Base-by-base conservation (phyloP, 2,329 filamentous ascomycete species). In the Cladophialophora carrionii region DNA sequence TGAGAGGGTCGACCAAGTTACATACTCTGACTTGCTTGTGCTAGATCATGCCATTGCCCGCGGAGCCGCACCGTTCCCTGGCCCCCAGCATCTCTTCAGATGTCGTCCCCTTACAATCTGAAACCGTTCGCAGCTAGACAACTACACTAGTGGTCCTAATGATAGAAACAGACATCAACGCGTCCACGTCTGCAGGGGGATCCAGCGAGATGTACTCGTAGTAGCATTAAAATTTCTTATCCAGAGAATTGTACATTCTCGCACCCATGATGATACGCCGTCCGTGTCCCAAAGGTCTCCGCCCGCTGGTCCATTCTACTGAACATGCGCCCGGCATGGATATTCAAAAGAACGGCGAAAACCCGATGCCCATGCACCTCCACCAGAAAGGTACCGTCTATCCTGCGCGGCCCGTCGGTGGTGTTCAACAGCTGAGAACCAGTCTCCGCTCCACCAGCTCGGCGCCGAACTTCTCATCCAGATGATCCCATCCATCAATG, bases 21-120 rank as follows among this genome's bases (percentile, higher is more conserved):
- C 48, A 29, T 14, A 14, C 48, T 22, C 14, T 9, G 22, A 12
- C 3, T 8, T 51, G 48, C 14, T 3, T 5, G 24, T 57, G 8
- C 37, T 43, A 37, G 56, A 49, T 37, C 49, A 26, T 53, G 31
- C 56, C 56, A 58, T 49, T 53, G 46, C 46, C 57, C 57, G 57
- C 32, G 57, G 57, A 60, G 57, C 57, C 57, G 57, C 57, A 60
- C 57, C 57, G 57, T 26, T 60, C 48, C 48, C 34, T 53, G 57
- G 48, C 31, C 57, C 57, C 46, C 57, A 24, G 32, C 5, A 31
- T 9, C 41, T 34, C 31, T 24, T 41, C 56, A 37, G 14, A 49
- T 49, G 14, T 58, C 10, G 12, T 49, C 4, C 12, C 29, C 24
- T 20, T 20, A 24, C 2, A 14, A 46, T 46, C 46, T 24, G 26